Base-by-base conservation (phyloP, 2,329 filamentous ascomycete genomes). In the Lachnellula arida region DNA sequence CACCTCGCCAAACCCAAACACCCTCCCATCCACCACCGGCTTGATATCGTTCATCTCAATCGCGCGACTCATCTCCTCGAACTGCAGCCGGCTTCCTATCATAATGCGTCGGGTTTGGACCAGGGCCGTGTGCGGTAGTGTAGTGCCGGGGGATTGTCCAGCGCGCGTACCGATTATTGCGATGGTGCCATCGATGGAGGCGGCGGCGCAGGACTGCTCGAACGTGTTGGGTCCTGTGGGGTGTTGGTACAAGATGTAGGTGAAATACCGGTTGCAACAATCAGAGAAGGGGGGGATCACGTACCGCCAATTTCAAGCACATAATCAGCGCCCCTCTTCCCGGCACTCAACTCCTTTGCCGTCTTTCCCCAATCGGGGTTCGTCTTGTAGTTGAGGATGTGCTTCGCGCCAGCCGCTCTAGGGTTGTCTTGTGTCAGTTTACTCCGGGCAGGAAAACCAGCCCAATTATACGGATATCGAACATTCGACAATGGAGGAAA, bases 311-410 rank as follows among this genome's bases (percentile, higher is more conserved):
- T 66, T 23, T 76, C 74, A 9, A 76, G 60, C 8, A 76, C 68
- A 32, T 70, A 59, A 42, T 75, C 72, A 5, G 75, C 71, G 8
- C 73, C 74, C 5, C 58, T 50, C 1, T 68, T 68, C 2, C 68
- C 67, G 0, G 71, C 58, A 17, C 57, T 74, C 17, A 74, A 39
- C 7, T 57, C 50, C 49, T 69, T 70, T 0, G 68, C 73, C 9
- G 55, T 61, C 28, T 61, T 49, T 0, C 70, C 74, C 74, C 47
- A 88, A 48, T 81, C 76, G 0, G 77, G 70, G 12, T 75, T 75
- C 0, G 68, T 74, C 54, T 76, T 79, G 69, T 87, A 88, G 69
- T 87, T 86, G 67, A 88, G 74, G 2, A 80, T 71, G 42, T 81
- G 74, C 50, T 77, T 74, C 0, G 82, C 85, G 3, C 85, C 84